A percentile compares a stretch with the other conserved stretches of the same genome.
phyloP scores from a whole-genome alignment of 2,329 filamentous ascomycete species.

The Madurella mycetomatis region DNA sequence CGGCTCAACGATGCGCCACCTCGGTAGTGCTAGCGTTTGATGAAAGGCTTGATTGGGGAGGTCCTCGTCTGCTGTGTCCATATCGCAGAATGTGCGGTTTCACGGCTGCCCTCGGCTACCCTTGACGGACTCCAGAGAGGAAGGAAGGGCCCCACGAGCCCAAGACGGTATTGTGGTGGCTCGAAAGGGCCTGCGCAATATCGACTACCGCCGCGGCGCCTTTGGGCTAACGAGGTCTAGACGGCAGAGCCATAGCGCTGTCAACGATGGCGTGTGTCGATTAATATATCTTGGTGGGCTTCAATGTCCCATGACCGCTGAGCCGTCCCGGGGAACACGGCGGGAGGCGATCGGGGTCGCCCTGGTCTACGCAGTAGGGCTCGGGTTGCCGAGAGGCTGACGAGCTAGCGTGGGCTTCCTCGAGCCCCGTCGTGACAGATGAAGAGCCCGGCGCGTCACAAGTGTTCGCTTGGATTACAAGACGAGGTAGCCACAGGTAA shows the following conservation, averaged over 20 bases:
- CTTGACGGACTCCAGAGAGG: not conserved
- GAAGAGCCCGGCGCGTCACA: no score
- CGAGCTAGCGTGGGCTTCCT: no score
- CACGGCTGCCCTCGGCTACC: not conserved
- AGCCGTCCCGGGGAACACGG: not conserved
- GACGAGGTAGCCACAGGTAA: no score
- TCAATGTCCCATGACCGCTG: conserved; percentile 19
- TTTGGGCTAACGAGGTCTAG: conserved; percentile 5
- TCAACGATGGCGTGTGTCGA: conserved; percentile 14
- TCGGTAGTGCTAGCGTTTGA: not conserved
- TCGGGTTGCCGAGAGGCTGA: conserved; percentile 8
- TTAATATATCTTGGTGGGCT: conserved; percentile 18
- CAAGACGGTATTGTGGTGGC: conserved; percentile 2
- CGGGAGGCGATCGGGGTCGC: conserved; percentile 1
- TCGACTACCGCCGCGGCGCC: conserved; percentile 2
- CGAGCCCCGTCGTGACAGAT: no score
- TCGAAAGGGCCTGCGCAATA: conserved; percentile 7
- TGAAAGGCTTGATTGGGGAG: not conserved
- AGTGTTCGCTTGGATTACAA: no score
- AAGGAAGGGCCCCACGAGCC: conserved; percentile 1
- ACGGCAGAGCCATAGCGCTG: conserved; percentile 1
- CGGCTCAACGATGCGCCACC: not conserved
- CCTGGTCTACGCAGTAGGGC: not conserved
- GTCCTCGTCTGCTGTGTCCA: not conserved
- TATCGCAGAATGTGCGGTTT: not conserved